A percentile compares a stretch with the other conserved stretches of the same genome.
phyloP scores from a whole-genome alignment of 306 rosid species.

The Rosa rugosa region DNA sequence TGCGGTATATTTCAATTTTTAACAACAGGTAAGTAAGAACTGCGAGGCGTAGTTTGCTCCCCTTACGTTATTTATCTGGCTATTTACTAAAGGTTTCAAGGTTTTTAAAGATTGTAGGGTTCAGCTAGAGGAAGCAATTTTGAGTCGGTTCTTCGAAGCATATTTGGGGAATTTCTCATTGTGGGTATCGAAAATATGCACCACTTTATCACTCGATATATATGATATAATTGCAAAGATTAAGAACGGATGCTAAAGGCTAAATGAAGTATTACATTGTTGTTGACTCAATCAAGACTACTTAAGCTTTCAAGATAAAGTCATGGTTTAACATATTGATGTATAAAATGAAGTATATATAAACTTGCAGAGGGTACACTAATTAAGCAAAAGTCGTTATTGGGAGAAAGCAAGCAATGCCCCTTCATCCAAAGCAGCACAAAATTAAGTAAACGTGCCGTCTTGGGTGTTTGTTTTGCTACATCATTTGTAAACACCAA shows the following conservation, averaged over 20 bases:
- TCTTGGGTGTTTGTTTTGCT: conserved; percentile 54
- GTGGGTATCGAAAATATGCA: background rate
- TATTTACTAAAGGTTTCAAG: background rate
- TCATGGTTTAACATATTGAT: background rate
- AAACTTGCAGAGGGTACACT: background rate
- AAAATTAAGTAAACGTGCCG: conserved; percentile 82
- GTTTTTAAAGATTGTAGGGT: background rate
- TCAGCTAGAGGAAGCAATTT: too few species aligned
- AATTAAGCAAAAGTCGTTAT: conserved; percentile 31
- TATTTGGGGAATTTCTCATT: background rate
- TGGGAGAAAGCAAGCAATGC: conserved; percentile 44
- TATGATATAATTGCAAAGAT: background rate
- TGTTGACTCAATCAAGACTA: background rate
- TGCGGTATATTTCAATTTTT: too few species aligned
- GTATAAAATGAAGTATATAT: background rate
- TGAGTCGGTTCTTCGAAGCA: too few species aligned
- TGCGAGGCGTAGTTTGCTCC: background rate
- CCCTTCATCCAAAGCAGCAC: conserved; percentile 47
- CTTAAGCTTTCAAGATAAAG: background rate
- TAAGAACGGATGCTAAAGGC: background rate
- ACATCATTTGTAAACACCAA: conserved; percentile 21
- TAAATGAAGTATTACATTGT: background rate
- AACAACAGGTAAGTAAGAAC: background rate
- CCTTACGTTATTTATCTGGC: background rate
- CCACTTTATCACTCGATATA: background rate